Evolutionary conservation across 1,139 yeast species (phyloP).

Genomic region (Suhomyces chickasaworum): DNA sequence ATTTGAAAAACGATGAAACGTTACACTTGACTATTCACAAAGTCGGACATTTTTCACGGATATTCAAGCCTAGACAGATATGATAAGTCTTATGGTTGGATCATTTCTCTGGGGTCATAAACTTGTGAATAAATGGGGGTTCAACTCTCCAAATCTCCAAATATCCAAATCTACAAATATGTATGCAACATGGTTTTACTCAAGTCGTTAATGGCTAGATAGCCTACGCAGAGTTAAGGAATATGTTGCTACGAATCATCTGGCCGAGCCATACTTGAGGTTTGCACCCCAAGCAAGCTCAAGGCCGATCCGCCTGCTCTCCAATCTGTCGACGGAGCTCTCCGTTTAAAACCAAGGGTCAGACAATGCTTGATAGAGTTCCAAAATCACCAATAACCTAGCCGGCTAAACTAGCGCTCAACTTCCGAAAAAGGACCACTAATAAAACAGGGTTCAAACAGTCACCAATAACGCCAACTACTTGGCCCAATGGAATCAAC

Average conservation of each 20-base stretch:
- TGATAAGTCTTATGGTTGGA: too few species aligned
- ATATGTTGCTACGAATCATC: conserved; percentile 70
- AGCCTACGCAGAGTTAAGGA: conserved; percentile 91
- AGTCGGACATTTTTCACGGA: too few species aligned
- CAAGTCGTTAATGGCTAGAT: conserved; percentile 78
- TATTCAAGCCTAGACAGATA: too few species aligned
- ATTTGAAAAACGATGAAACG: too few species aligned
- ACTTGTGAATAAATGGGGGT: too few species aligned
- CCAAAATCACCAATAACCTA: conserved; percentile 28
- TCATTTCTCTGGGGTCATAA: too few species aligned
- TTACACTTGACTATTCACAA: too few species aligned
- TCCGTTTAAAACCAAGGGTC: conserved; percentile 56
- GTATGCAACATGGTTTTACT: conserved; percentile 92
- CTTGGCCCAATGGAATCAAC: conserved; percentile 22
- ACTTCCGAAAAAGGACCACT: conserved; percentile 57
- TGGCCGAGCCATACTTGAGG: conserved; percentile 54
- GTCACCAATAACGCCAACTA: conserved; percentile 23
- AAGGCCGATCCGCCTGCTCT: conserved; percentile 62
- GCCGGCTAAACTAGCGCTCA: conserved; percentile 46
- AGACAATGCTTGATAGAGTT: conserved; percentile 17
- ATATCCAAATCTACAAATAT: conserved; percentile 27
- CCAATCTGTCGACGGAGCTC: conserved; percentile 89
- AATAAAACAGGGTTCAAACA: conserved; percentile 30
- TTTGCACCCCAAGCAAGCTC: conserved; percentile 54
- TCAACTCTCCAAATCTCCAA: too few species aligned